Base-by-base conservation (phyloP, 2,329 filamentous ascomycete genomes). In the Aureobasidium pullulans region DNA sequence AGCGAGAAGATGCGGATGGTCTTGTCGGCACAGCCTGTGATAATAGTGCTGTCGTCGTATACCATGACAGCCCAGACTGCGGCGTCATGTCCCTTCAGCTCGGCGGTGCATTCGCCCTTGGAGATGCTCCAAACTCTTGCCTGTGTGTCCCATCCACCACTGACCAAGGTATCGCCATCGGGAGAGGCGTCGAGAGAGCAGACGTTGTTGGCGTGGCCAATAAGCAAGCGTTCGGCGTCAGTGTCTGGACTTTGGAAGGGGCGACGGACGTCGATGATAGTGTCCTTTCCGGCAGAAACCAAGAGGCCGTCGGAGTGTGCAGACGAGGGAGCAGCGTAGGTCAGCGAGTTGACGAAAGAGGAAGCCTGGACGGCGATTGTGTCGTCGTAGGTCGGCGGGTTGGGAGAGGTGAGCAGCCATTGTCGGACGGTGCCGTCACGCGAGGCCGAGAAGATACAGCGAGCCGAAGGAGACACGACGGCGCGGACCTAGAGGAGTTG, bases 21-120 rank as follows among this genome's bases (percentile, higher is more conserved):
- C 69, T 92, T 88, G 74, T 99, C 95, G 53, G 94, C 93, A 67
- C 89, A 96, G 43, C 69, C 71, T 10, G 93, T 97, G 61, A 96
- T 83, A 48, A 97, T 82, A 0, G 87, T 91, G 39, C 85, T 82
- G 59, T 86, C 82, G 70, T 95, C 88, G 63, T 93, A 87, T 15
- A 89, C 88, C 60, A 97, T 74, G 4, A 96, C 91, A n/a, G 87
- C 87, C 93, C 92, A 97, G 13, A 99, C 91, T 52, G 87, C 87
- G 40, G 84, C 88, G 59, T 87, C 83, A 68, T 96, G 91, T 5
- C 90, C 91, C 47, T 83, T 76, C 16, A 99, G 78, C 48, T 87
- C 77, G 34, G 85, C 75, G 64, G 88, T 83, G 9, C 83, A 83
- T 69, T 95, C 90, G 89, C 93, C 96, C 65, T 87, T 91, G 42